Evolutionary conservation across 352 stramenopile genomes (phyloP).

Genomic region (Pythium aphanidermatum): DNA sequence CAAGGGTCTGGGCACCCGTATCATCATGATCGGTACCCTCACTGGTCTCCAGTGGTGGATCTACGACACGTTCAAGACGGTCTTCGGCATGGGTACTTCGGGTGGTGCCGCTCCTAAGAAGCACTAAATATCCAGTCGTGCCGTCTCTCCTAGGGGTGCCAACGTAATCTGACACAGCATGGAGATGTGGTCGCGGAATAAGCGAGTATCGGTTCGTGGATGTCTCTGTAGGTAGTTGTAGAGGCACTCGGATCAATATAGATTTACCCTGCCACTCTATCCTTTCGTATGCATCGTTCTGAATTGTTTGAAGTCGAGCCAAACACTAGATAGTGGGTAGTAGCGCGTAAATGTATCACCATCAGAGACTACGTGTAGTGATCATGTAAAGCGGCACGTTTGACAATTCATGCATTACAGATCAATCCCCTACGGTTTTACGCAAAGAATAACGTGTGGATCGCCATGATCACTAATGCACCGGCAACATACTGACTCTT

Average conservation of each 20-base stretch:
- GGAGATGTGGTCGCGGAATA: slow-evolving; percentile 1
- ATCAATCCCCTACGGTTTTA: slow-evolving; percentile 9
- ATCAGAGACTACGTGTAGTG: too few species aligned
- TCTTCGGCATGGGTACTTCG: slow-evolving; percentile 89
- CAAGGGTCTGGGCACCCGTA: slow-evolving; percentile 90
- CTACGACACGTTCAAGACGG: slow-evolving; percentile 95
- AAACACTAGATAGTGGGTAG: too few species aligned
- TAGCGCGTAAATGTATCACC: too few species aligned
- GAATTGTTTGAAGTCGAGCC: too few species aligned
- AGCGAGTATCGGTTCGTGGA: slow-evolving; percentile 14
- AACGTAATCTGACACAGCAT: neutral
- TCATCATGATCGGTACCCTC: slow-evolving; percentile 95
- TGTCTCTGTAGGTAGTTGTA: slow-evolving; percentile 11
- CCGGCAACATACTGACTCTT: slow-evolving; percentile 87
- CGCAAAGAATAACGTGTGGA: slow-evolving; percentile 91
- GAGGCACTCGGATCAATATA: slow-evolving; percentile 21
- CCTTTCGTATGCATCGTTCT: neutral
- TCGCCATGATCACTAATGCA: slow-evolving; percentile 82
- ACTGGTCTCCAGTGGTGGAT: slow-evolving; percentile 97
- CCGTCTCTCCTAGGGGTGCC: neutral
- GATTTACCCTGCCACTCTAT: slow-evolving; percentile 10
- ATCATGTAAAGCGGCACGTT: too few species aligned
- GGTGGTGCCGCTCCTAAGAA: slow-evolving; percentile 72
- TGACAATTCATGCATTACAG: slow-evolving; percentile 13
- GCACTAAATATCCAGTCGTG: slow-evolving; percentile 33